phyloP scores from a whole-genome alignment of 345 rosid species.

The Reutealis trisperma region DNA sequence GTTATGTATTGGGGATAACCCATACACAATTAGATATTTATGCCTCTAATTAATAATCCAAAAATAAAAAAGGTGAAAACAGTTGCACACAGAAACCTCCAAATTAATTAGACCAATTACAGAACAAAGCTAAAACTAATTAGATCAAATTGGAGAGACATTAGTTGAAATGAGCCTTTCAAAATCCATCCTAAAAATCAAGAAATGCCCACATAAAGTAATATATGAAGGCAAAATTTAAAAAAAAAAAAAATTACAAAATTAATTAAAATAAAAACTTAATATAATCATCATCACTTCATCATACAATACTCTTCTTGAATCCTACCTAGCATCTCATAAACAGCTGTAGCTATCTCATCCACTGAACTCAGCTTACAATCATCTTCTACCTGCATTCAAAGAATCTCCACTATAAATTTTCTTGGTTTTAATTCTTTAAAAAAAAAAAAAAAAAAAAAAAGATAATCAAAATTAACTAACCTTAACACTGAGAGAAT shows the following conservation, averaged over 20 bases:
- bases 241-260: slow-evolving; percentile 18
- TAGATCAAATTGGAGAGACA: slow-evolving; percentile 16
- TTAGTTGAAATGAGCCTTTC: slow-evolving; percentile 25
- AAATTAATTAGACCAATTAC: slow-evolving; percentile 12
- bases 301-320: slow-evolving; percentile 44
- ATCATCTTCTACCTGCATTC: slow-evolving; percentile 81
- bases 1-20: slow-evolving; percentile 1
- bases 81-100: slow-evolving; percentile 9
- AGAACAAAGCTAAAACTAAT: slow-evolving; percentile 15
- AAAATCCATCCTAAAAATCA: slow-evolving; percentile 19
- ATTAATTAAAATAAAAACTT: slow-evolving; percentile 11
- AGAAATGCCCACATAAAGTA: slow-evolving; percentile 20
- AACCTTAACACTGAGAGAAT: slow-evolving; percentile 83
- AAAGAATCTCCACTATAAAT: background rate
- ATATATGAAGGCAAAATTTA: background rate
- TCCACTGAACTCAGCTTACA: slow-evolving; percentile 75
- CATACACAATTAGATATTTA: background rate
- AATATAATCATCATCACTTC: background rate
- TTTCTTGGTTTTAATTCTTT: background rate
- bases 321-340: slow-evolving; percentile 62
- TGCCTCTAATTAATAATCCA: background rate
- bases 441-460: background rate
- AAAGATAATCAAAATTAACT: background rate
- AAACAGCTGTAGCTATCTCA: slow-evolving; percentile 71
- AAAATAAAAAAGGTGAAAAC: background rate